Evolutionary conservation across 345 rosid species (phyloP), one percentile per base, ranked within the genome.

Genomic region (Clarkia xantiana): DNA sequence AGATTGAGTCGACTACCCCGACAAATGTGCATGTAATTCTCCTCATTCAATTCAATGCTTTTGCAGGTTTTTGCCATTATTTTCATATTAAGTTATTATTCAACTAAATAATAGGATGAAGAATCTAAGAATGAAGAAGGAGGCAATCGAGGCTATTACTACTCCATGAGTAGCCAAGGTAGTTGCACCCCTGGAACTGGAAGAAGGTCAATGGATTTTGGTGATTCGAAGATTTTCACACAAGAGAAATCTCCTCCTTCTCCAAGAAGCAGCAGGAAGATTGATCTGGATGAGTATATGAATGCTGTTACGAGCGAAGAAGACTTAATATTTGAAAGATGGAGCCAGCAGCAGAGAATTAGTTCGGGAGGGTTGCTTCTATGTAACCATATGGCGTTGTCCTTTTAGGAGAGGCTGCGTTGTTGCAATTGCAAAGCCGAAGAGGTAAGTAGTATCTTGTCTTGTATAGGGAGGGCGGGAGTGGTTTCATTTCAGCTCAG

Each of bases 171-270:
- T 66, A 86, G 94, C 75, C 79, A 43, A 9, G 94, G 84, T 48
- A 86, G 96, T 54, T 84, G 98, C 81, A 83, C 72, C 63, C 94
- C 93, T 0, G 76, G 56, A 64, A 36, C 57, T 52, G 63, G 65
- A 18, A 53, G 56, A 14, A 66, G 70, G 40, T 52, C 55, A 19
- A 47, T 56, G 41, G 70, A 54, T 49, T 47, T 16, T 0, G 43
- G 68, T 57, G 73, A 64, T 48, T 60, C 62, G 12, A 5, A 8
- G 53, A 60, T 18, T 19, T 49, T 44, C 20, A 3, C 46, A 2
- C 18, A 23, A 14, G 53, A 56, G 29, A 29, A 29, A 10, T 16
- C 42, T 18, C 42, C 62, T 5, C 45, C 52, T 13, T 29, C 36
- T 29, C 36, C 36, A 29, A 29, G 9, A 1, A 29, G 36, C 36